phyloP scores from a whole-genome alignment of 768 basidiomycete genomes.

The Pisolithus albus region DNA sequence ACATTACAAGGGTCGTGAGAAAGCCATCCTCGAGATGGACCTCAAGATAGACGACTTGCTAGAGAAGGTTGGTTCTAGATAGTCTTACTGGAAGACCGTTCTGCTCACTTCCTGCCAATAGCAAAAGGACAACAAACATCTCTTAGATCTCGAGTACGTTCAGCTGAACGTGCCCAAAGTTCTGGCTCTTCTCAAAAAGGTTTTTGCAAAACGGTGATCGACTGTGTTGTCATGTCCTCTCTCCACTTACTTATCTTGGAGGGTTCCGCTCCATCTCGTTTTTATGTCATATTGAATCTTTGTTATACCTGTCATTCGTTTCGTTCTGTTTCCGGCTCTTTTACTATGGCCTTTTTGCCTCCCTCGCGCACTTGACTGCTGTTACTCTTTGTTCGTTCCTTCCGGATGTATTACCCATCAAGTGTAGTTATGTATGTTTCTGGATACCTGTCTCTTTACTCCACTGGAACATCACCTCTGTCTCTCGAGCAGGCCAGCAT shows the following conservation, averaged over 20 bases:
- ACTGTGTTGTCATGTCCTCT: not conserved
- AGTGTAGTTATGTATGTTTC: conserved; percentile 33
- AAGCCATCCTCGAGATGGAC: conserved; percentile 99
- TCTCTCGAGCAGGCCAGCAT: no score
- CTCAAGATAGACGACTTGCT: conserved; percentile 96
- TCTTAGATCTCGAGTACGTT: conserved; percentile 95
- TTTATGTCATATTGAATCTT: conserved; percentile 28
- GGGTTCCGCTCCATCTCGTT: conserved; percentile 4
- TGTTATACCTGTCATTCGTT: conserved; percentile 26
- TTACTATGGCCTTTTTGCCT: conserved; percentile 3
- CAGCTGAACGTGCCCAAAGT: conserved; percentile 96
- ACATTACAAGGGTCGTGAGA: conserved; percentile 98
- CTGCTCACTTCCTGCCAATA: conserved; percentile 30
- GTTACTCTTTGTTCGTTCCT: conserved; percentile 23
- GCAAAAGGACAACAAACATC: conserved; percentile 99
- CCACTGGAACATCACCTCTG: no score
- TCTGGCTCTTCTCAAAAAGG: conserved; percentile 85
- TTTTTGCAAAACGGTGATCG: conserved; percentile 77
- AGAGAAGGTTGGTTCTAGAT: conserved; percentile 68
- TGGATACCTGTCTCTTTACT: conserved; percentile 29
- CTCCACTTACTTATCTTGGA: not conserved
- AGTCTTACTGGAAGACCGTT: not conserved
- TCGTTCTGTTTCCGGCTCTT: not conserved
- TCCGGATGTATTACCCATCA: conserved; percentile 27
- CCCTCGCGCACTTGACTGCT: conserved; percentile 13